Evolutionary conservation across 768 basidiomycete species (phyloP), one percentile per base, ranked within the genome.

Genomic region (Calocybe cyanea): DNA sequence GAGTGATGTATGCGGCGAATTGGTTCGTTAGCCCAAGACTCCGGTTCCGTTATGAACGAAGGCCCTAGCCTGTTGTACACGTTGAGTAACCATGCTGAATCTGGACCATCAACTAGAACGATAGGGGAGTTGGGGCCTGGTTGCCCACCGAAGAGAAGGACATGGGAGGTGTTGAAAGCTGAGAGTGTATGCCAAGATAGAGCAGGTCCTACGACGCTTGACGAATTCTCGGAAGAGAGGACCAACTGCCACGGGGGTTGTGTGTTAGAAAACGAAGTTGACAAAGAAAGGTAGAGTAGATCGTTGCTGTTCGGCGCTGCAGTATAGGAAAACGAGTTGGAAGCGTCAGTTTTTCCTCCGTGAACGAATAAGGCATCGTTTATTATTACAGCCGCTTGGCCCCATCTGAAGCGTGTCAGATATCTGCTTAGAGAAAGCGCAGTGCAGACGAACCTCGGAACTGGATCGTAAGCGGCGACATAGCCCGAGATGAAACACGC

Each of bases 141-240:
- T 53, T 82, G 72, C 14, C 92, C 92, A 17, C 92, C 92, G 48
- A 92, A 90, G 11, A 83, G 62, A 3, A 93, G 69, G 2, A 80
- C 51, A 18, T 71, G 50, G 7, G 77, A 66, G 13, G 71, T 63
- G 44, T 78, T 76, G 65, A 78, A 76, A 3, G 83, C 78, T 13
- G 87, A 84, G 34, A 93, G 66, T 1, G 86, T 80, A 59, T 92
- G 87, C 86, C 88, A 93, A 9, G 86, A 79, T 9, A 92, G 68
- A 7, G 77, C 64, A 18, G 87, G 88, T 0, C 78, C 77, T 45
- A 76, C 72, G 0, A 73, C 64, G 4, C 70, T 57, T 5, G 71
- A 61, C 3, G 67, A 61, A 50, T 76, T 75, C 2, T 65, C 56
- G 24, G 75, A 69, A 45, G 68, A 70, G 41, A 70, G 71, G 43